Evolutionary conservation across 2,329 filamentous ascomycete genomes (phyloP).

Genomic region (Parastagonospora avenae): DNA sequence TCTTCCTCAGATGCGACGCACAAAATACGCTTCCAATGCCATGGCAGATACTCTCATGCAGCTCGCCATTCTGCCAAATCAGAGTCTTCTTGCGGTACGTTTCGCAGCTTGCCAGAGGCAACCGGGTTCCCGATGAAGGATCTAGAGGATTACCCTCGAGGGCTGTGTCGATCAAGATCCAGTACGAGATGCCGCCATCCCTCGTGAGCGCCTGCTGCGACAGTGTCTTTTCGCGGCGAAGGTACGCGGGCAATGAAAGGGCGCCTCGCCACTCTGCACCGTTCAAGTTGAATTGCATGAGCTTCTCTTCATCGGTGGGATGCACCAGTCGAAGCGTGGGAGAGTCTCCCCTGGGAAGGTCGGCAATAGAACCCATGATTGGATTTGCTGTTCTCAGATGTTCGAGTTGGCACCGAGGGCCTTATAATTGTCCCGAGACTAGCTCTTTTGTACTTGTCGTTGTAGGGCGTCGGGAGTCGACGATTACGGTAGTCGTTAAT

Average conservation of each 20-base stretch:
- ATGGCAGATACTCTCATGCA: conserved; percentile 66
- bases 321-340: conserved; percentile 59
- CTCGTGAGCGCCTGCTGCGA: conserved; percentile 57
- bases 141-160: conserved; percentile 39
- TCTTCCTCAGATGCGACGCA: conserved; percentile 67
- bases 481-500: neutral
- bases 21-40: conserved; percentile 84
- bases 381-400: neutral
- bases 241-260: conserved; percentile 60
- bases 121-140: conserved; percentile 46
- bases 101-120: conserved; percentile 64
- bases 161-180: conserved; percentile 62
- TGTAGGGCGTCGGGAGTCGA: conserved; percentile 5
- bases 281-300: conserved; percentile 60
- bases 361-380: conserved; percentile 31
- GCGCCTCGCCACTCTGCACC: conserved; percentile 63
- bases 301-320: conserved; percentile 60
- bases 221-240: conserved; percentile 62
- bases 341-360: conserved; percentile 56
- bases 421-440: neutral
- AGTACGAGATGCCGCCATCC: conserved; percentile 62
- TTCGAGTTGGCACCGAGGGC: neutral
- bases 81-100: conserved; percentile 57
- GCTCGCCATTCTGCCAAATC: conserved; percentile 53
- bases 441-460: conserved; percentile 4